Evolutionary conservation across 345 rosid species (phyloP).

Genomic region (Aurinia saxatilis): DNA sequence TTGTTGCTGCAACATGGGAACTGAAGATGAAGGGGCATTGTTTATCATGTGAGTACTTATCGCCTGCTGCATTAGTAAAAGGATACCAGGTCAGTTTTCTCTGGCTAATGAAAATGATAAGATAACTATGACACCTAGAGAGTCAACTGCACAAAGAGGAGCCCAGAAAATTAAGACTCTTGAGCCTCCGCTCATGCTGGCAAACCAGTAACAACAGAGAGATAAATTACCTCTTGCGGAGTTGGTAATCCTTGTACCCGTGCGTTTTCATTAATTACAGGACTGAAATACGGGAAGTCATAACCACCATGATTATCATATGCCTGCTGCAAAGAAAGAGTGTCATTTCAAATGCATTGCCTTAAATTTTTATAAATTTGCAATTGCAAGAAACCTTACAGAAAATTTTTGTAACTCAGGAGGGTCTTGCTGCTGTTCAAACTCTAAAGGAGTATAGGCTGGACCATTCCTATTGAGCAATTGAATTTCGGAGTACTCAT

Average conservation of each 20-base stretch:
- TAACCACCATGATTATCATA: slow-evolving; percentile 45
- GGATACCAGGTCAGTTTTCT: slow-evolving; percentile 10
- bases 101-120: neutral
- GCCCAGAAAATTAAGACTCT: neutral
- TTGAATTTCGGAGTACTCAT: slow-evolving; percentile 47
- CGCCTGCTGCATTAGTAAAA: slow-evolving; percentile 31
- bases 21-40: slow-evolving; percentile 49
- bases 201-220: slow-evolving; percentile 1
- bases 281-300: slow-evolving; percentile 68
- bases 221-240: slow-evolving; percentile 63
- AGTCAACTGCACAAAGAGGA: neutral
- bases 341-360: neutral
- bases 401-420: slow-evolving; percentile 52
- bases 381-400: slow-evolving; percentile 36
- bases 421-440: slow-evolving; percentile 57
- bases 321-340: neutral
- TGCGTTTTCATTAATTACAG: slow-evolving; percentile 49
- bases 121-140: neutral
- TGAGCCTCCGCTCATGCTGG: neutral
- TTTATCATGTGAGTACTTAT: slow-evolving; percentile 36
- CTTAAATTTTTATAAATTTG: neutral
- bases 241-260: slow-evolving; percentile 57
- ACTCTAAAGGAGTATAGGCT: slow-evolving; percentile 47
- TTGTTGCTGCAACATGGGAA: slow-evolving; percentile 70
- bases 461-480: slow-evolving; percentile 47